Base-by-base conservation (phyloP, 2,329 filamentous ascomycete genomes). In the Aspergillus intermedius region DNA sequence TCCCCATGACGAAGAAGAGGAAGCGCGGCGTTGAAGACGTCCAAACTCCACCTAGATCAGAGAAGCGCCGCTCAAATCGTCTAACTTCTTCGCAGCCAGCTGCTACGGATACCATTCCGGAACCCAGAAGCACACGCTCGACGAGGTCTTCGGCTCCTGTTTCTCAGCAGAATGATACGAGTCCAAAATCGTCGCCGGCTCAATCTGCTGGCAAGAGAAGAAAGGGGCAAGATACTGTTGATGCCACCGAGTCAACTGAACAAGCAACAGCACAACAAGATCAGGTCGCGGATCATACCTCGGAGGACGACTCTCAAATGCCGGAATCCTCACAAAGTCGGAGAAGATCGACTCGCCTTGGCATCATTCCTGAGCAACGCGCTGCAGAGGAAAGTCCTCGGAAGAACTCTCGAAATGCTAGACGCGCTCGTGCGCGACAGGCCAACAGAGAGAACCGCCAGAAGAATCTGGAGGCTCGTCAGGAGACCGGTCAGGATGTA, bases 61-160 rank as follows among this genome's bases (percentile, higher is more conserved):
- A 63, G 35, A 62, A 59, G 46, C 64, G 66, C 30, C 61, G 64
- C 13, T 68, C 65, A 3, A 61, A 54, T 3, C 58, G 60, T 28
- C 53, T 60, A 13, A 57, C 59, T 15, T 52, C 58, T 4, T 47
- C 49, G 3, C 58, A 59, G 42, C 45, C 55, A 1, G 23, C 44
- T 1, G 44, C 44, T 37, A 40, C 19, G 2, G 47, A 47, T 10
- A 53, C 49, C 4, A 12, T 54, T 9, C 41, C 53, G 23, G 52
- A 60, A 3, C 22, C 45, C 10, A 48, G 53, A 8, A 37, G 32
- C 15, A 46, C 50, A 12, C 51, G 49, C 4, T 56, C 55, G 3
- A 58, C 58, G 39, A 55, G 53, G 41, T 39, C 44, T 7, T 41
- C 13, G 25, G 25, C 39, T 10, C 45, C 45, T 22, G 21, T 39